Conservation (phyloP, 2,329 filamentous ascomycete genomes). For the Colletotrichum navitas region DNA sequence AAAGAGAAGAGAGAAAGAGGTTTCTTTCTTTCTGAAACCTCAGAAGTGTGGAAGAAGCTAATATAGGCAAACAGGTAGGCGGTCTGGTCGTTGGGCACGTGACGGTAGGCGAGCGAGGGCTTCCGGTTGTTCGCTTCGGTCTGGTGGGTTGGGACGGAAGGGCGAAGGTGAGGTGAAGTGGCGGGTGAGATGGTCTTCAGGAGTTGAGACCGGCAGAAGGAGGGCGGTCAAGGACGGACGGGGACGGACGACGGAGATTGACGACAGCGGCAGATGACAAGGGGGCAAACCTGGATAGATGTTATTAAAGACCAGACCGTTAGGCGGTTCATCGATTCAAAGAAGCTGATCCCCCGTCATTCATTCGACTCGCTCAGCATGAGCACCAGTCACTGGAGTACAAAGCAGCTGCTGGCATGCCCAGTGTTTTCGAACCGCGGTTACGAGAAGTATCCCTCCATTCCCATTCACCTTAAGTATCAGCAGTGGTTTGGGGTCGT, state of each 20-base stretch:
- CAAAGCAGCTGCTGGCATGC: no score
- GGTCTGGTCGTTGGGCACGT: conserved; percentile 9
- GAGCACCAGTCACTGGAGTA: no score
- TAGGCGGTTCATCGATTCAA: no score
- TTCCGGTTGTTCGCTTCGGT: background rate
- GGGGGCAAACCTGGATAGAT: background rate
- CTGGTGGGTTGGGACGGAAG: background rate
- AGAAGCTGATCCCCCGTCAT: no score
- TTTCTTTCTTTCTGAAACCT: background rate
- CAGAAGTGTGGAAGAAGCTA: background rate
- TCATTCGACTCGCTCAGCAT: no score
- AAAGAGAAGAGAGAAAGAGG: background rate
- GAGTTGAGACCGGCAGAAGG: background rate
- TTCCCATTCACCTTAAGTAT: background rate
- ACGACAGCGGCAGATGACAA: background rate
- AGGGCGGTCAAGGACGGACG: background rate
- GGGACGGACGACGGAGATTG: background rate
- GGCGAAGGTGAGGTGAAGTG: conserved; percentile 10
- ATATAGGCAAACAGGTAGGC: background rate
- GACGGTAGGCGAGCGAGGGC: background rate
- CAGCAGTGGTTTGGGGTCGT: background rate
- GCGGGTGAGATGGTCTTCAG: background rate
- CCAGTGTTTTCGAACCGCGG: no score
- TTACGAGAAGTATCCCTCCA: no score
- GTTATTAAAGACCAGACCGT: no score